Evolutionary conservation across 2,329 filamentous ascomycete genomes (phyloP).

Genomic region (Xylaria sp.): DNA sequence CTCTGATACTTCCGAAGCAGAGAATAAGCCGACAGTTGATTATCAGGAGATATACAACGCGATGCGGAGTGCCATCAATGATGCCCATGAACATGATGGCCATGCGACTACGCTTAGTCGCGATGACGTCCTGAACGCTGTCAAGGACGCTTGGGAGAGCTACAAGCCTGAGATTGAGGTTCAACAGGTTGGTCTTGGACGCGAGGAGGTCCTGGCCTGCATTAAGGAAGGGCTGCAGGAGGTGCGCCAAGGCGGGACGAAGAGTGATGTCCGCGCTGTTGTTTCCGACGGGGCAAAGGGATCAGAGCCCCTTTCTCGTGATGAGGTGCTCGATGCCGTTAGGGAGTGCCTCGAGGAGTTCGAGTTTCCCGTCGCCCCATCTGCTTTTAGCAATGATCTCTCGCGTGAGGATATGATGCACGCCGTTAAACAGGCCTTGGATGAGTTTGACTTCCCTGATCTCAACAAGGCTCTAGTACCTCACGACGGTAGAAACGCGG

Average conservation of each 20-base stretch:
- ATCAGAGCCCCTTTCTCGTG: conserved; percentile 62
- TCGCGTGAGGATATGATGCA: conserved; percentile 59
- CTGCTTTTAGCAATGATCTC: conserved; percentile 49
- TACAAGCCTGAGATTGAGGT: conserved; percentile 92
- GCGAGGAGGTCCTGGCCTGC: conserved; percentile 83
- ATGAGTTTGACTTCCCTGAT: conserved; percentile 34
- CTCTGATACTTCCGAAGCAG: conserved; percentile 33
- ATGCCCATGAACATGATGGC: conserved; percentile 48
- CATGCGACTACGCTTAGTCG: conserved; percentile 54
- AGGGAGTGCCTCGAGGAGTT: conserved; percentile 83
- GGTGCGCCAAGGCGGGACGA: conserved; percentile 56
- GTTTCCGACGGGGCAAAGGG: conserved; percentile 80
- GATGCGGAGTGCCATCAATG: conserved; percentile 68
- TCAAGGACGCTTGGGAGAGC: conserved; percentile 86
- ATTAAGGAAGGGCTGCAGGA: conserved; percentile 74
- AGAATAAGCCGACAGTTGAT: conserved; percentile 57
- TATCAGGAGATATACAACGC: conserved; percentile 83
- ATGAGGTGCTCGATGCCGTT: conserved; percentile 79
- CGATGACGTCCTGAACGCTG: conserved; percentile 80
- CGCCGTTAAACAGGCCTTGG: conserved; percentile 57
- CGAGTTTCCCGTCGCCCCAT: conserved; percentile 62
- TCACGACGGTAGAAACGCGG: conserved; percentile 39
- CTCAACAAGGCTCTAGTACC: conserved; percentile 38
- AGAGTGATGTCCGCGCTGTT: conserved; percentile 79
- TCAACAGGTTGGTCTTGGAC: conserved; percentile 82